These are phyloP conservation scores for Mortierella antarctica DNA, from an alignment of 192 early-diverging fungal genomes.

Conservation along the genomic window DNA sequence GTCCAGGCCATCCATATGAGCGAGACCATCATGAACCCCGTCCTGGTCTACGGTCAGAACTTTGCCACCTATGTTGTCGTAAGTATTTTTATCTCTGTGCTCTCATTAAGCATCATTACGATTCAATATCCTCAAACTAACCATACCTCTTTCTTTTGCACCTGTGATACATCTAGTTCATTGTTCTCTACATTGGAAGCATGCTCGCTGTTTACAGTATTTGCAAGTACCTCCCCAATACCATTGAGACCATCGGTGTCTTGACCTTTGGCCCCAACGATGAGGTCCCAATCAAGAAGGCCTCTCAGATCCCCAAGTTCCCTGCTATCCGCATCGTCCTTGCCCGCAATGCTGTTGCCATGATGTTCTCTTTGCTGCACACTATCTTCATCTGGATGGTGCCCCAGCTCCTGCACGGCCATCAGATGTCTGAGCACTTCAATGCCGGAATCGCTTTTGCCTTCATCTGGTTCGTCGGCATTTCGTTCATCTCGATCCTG, in stretches of 20 bases:
- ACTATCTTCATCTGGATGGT: slow-evolving; percentile 52
- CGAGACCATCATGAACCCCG: slow-evolving; percentile 45
- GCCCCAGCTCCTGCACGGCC: slow-evolving; percentile 37
- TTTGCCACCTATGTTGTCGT: slow-evolving; percentile 48
- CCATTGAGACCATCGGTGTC: slow-evolving; percentile 50
- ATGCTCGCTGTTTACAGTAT: slow-evolving; percentile 44
- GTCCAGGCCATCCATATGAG: slow-evolving; percentile 28
- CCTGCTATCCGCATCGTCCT: slow-evolving; percentile 47
- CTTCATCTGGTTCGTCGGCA: slow-evolving; percentile 47
- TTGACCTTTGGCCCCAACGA: slow-evolving; percentile 36
- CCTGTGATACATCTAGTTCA: slow-evolving; percentile 22
- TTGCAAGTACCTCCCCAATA: slow-evolving; percentile 47
- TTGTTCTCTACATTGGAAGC: slow-evolving; percentile 46
- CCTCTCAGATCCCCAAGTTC: slow-evolving; percentile 38
- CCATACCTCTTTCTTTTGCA: not conserved
- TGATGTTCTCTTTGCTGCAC: slow-evolving; percentile 40
- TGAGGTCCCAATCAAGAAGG: not conserved
- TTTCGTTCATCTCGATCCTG: slow-evolving; percentile 36
- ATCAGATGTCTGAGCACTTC: slow-evolving; percentile 41
- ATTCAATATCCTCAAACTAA: not conserved
- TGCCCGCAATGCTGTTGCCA: slow-evolving; percentile 25
- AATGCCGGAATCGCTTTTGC: slow-evolving; percentile 44
- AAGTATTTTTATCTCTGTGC: slow-evolving; percentile 12
- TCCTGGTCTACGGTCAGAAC: slow-evolving; percentile 47
- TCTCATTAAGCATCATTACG: not conserved